Evolutionary conservation across 2,329 filamentous ascomycete genomes (phyloP).

Genomic region (Pyricularia pennisetigena): DNA sequence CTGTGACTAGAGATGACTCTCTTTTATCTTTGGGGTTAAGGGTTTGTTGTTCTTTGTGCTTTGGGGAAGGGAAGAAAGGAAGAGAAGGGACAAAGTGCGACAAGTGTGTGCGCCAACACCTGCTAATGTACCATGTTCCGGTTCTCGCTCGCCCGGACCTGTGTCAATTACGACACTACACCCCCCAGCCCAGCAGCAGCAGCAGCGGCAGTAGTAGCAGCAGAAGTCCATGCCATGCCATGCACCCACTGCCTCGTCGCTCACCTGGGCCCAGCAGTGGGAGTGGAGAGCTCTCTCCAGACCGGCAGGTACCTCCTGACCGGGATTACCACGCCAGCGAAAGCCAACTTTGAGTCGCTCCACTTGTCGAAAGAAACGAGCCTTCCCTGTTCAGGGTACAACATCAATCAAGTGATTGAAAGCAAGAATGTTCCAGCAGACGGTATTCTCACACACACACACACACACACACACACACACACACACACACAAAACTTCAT

Average conservation of each 20-base stretch:
- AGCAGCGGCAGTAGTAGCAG: too few relatives aligned
- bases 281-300: neutral
- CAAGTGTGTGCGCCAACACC: neutral
- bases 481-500: neutral
- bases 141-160: neutral
- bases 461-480: neutral
- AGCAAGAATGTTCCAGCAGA: neutral
- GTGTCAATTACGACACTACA: neutral
- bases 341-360: neutral
- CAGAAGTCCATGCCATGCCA: neutral
- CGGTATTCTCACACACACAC: neutral
- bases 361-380: neutral
- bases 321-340: neutral
- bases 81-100: slow-evolving; percentile 12
- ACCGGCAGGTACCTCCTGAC: neutral
- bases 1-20: slow-evolving; percentile 52
- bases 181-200: neutral
- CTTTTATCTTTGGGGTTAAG: slow-evolving; percentile 23
- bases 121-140: neutral
- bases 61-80: slow-evolving; percentile 26
- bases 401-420: neutral
- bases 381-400: neutral
- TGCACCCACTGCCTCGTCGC: neutral
- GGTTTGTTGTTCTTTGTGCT: slow-evolving; percentile 38
- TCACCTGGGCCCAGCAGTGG: neutral